These are phyloP conservation scores for Nemania bipapillata DNA, from an alignment of 2,329 filamentous ascomycete genomes.

Conservation along the genomic window DNA sequence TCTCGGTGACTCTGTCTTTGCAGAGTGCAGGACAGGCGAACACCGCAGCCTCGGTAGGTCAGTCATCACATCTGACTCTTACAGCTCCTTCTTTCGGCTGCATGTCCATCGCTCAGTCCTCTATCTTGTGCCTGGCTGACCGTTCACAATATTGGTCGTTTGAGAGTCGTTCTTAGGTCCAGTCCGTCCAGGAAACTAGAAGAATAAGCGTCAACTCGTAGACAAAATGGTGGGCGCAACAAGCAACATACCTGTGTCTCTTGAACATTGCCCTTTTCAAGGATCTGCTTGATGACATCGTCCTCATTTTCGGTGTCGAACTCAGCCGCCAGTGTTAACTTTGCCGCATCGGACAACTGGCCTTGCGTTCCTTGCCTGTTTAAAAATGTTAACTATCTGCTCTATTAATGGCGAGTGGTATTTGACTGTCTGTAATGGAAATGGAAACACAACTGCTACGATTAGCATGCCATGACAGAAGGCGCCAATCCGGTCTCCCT, in stretches of 20 bases:
- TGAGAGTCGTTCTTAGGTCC: constrained; percentile 64
- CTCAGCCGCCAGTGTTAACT: constrained; percentile 80
- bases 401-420: not conserved
- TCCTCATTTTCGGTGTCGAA: constrained; percentile 86
- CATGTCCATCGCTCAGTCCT: not conserved
- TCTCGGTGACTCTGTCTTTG: not conserved
- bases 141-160: constrained; percentile 57
- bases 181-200: constrained; percentile 64
- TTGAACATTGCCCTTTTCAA: constrained; percentile 78
- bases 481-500: no score
- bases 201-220: not conserved
- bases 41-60: not conserved
- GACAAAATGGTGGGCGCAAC: not conserved
- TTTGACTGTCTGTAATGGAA: not conserved
- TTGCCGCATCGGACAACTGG: constrained; percentile 78
- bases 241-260: constrained; percentile 61
- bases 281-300: constrained; percentile 81
- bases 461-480: not conserved
- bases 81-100: not conserved
- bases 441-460: not conserved
- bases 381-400: constrained; percentile 41
- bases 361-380: constrained; percentile 86
- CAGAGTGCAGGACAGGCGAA: not conserved
- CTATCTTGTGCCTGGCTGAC: constrained; percentile 53
- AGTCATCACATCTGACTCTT: not conserved